Percentiles rank a stretch among this genome's conserved stretches.
These are phyloP conservation scores for Graphilbum sp. DNA, from an alignment of 2,329 filamentous ascomycete genomes.

Conservation along the genomic window DNA sequence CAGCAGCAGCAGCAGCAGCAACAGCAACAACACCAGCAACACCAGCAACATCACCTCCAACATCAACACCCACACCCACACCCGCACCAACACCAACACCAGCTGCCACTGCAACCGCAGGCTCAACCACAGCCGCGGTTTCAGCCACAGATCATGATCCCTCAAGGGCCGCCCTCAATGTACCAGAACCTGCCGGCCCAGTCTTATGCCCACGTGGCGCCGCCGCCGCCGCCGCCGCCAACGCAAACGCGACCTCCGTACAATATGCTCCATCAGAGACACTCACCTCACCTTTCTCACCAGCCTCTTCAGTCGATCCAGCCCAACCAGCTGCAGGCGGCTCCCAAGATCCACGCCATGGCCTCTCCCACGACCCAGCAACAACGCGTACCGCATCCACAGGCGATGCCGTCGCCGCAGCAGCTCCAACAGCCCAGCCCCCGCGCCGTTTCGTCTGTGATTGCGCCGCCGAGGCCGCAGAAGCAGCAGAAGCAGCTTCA, in stretches of 20 bases:
- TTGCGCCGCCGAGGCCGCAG: no score
- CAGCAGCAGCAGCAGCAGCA: background rate
- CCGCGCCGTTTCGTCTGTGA: no score
- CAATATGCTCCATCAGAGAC: no score
- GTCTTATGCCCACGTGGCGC: background rate
- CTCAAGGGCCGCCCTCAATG: conserved; percentile 3
- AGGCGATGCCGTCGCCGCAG: background rate
- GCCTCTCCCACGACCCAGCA: no score
- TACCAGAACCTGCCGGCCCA: conserved; percentile 1
- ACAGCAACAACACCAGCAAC: background rate
- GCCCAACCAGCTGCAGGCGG: no score
- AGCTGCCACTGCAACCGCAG: no score
- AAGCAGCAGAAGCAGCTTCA: no score
- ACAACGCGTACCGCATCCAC: background rate
- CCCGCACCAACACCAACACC: background rate
- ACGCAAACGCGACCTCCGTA: conserved; percentile 12
- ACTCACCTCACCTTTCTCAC: background rate
- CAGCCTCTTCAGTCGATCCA: background rate
- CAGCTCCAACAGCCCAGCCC: background rate
- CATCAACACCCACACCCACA: background rate
- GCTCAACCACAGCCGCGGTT: background rate
- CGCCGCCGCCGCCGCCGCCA: background rate
- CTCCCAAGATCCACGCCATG: no score
- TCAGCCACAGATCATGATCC: conserved; percentile 2
- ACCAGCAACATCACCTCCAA: background rate